These are phyloP conservation scores for Taphrina confusa DNA, from an alignment of 1,139 yeast genomes.

Conservation along the genomic window DNA sequence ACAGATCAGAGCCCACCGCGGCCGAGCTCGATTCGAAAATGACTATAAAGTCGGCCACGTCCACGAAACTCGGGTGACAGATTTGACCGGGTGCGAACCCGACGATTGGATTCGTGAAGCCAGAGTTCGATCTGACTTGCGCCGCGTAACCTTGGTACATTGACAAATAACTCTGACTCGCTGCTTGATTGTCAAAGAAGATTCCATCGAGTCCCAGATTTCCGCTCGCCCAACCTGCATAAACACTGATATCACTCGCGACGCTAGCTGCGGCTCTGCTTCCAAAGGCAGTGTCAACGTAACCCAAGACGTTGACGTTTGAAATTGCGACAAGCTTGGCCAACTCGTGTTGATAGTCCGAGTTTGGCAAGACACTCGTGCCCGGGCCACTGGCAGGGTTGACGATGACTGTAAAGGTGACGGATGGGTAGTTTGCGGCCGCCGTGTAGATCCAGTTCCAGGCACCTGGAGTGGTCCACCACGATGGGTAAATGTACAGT, in stretches of 20 bases:
- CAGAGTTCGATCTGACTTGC: conserved; percentile 7
- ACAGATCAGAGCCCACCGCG: conserved; percentile 7
- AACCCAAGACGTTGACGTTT: conserved; percentile 8
- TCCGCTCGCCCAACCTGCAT: conserved; percentile 15
- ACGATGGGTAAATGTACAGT: conserved; percentile 25
- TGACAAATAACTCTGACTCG: conserved; percentile 1
- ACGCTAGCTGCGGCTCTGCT: not conserved
- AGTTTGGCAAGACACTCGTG: conserved; percentile 5
- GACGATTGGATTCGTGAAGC: not conserved
- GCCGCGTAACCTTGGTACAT: conserved; percentile 8
- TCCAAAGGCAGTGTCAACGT: conserved; percentile 17
- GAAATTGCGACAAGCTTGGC: conserved; percentile 4
- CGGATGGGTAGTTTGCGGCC: conserved; percentile 7
- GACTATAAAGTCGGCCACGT: conserved; percentile 25
- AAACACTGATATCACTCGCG: conserved; percentile 14
- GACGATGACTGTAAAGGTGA: conserved; percentile 10
- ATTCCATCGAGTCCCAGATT: conserved; percentile 4
- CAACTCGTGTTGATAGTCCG: conserved; percentile 23
- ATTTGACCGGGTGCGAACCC: conserved; percentile 8
- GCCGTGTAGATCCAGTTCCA: conserved; percentile 24
- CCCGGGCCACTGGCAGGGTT: conserved; percentile 18
- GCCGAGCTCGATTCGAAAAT: conserved; percentile 8
- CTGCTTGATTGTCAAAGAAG: conserved; percentile 22
- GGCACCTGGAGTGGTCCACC: conserved; percentile 24
- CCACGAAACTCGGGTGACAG: conserved; percentile 10